Evolutionary conservation across 2,329 filamentous ascomycete species (phyloP).

Genomic region (Xylaria sp.): DNA sequence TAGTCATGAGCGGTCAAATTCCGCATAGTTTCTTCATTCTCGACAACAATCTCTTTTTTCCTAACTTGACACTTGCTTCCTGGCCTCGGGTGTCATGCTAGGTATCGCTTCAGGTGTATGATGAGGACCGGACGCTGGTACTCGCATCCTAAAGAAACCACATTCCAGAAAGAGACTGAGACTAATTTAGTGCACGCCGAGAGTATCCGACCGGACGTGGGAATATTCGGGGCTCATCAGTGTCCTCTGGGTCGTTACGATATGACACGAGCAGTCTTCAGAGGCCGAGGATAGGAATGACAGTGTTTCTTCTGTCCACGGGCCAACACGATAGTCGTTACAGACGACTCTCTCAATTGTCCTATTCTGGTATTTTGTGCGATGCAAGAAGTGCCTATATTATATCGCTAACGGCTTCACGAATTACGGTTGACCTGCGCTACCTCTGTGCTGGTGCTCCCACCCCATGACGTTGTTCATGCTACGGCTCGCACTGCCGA

Average conservation of each 20-base stretch:
- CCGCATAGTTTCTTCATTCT: constrained; percentile 17
- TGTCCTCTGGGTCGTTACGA: constrained; percentile 1
- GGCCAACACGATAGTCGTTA: not conserved
- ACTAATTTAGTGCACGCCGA: not conserved
- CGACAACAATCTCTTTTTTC: not conserved
- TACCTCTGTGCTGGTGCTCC: not conserved
- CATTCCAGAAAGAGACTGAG: constrained; percentile 20
- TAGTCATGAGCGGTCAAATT: constrained; percentile 33
- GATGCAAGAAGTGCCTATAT: not conserved
- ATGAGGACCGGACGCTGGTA: not conserved
- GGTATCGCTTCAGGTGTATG: not conserved
- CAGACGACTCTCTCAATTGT: not conserved
- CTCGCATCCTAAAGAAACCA: constrained; percentile 11
- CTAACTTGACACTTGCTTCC: not conserved
- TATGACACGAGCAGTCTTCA: not conserved
- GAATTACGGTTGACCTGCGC: not conserved
- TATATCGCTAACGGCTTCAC: not conserved
- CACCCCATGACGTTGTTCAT: not conserved
- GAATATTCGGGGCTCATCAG: constrained; percentile 19
- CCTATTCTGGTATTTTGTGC: not conserved
- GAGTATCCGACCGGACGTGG: constrained; percentile 1
- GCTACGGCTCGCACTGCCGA: not conserved
- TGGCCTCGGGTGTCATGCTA: not conserved
- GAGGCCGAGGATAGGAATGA: not conserved
- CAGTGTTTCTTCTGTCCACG: not conserved